Base-by-base conservation (phyloP, 208 protist genomes). In the Trypanosomatidae sp. region DNA sequence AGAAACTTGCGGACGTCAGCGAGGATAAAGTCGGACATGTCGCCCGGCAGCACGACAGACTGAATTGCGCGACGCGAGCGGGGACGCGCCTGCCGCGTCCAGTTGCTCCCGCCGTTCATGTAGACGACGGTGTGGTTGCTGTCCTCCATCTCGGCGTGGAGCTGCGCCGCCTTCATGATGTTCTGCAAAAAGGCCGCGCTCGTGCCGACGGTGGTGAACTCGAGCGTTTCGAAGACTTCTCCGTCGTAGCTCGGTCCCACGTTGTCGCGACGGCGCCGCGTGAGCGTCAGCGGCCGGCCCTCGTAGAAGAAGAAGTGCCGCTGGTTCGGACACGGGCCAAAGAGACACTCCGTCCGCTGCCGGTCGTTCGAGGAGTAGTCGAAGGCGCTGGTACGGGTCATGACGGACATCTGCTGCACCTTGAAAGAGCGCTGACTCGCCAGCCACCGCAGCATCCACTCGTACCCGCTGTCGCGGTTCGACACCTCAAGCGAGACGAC, bases 381-480 rank as follows among this genome's bases (percentile, higher is more conserved):
- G 39, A 94, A 88, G 47, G 81, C 72, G 0, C 80, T 77, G 64
- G 82, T 85, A 6, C 77, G 66, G 13, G 88, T 95, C 44, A 91
- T 70, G 17, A 96, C 88, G 17, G 82, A 90, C 82, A 95, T 89
- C 53, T 96, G 93, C 78, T 94, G 89, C 7, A 89, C 86, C 56
- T 85, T 75, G 66, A 95, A 93, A 36, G 71, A 58, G 19, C 79
- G 76, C 66, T 96, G 86, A 28, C 72, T 67, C 25, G 90, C 70
- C 13, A 97, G 76, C 91, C 93, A 97, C 2, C 88, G 86, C 79
- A 97, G 83, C 88, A 97, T 87, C 91, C 91, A 96, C n/a, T 81
- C 76, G 73, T 88, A 97, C 71, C 77, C 82, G 74, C 76, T 80
- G 76, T 97, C 93, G 55, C 78, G 78, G 68, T 84, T 94, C 28